Base-by-base conservation (phyloP, 345 rosid genomes). In the Rhodomyrtus tomentosa region DNA sequence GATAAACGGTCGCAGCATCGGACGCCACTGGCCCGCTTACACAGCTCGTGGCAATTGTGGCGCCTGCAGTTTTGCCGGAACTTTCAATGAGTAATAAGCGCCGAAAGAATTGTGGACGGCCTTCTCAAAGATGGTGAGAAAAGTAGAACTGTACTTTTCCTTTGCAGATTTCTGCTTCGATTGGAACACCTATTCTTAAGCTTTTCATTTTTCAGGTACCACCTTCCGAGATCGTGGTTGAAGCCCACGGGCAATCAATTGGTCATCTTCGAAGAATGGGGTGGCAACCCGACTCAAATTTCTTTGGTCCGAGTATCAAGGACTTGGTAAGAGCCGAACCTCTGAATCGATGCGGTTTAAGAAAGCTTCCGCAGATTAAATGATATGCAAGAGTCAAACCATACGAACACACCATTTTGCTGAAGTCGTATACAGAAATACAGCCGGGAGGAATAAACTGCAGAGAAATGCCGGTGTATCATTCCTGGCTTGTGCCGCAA, bases 211-310 rank as follows among this genome's bases (percentile, higher is more conserved):
- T 85, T 80, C 87, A 96, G 99, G 96, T 97, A 97, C 88, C 99
- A 95, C 88, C 92, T 95, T 56, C 99, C 99, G 2, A 93, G 91
- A 40, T 94, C 99, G 10, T 95, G 99, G 99, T 85, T 97, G 56
- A 90, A 91, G 50, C 92, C 93, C 16, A 86, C 88, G 10, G 96
- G 93, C 55, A 95, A 97, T 85, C 82, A 90, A 48, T 53, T 95
- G 89, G 96, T 81, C 3, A 32, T 83, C 27, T 80, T 86, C 12
- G 86, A 86, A 68, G 88, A 83, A 83, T 80, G 85, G 92, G 99
- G 98, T 58, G 99, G 99, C 81, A 94, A 95, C 84, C 96, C 99
- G 2, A 87, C 82, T 81, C 92, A 95, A 53, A 92, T 94, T 85
- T 86, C 96, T 81, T 76, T 97, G 82, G 96, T 92, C 76, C 76